Percentiles rank a stretch among this genome's conserved stretches.
phyloP scores from a whole-genome alignment of 2,329 filamentous ascomycete genomes.

The Whalleya microplaca region DNA sequence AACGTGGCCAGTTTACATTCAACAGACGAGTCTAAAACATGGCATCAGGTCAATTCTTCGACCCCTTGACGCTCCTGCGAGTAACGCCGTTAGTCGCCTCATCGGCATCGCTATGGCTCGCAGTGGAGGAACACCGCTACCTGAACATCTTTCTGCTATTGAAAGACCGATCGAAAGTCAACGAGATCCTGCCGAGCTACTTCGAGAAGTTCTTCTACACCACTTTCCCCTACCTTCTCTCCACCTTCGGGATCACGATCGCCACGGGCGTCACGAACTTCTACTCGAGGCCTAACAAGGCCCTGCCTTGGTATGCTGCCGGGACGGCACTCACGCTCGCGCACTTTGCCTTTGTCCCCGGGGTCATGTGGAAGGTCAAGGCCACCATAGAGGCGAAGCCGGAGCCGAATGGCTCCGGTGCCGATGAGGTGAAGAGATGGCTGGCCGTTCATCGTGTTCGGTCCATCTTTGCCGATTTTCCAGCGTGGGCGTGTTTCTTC shows the following conservation, averaged over 20 bases:
- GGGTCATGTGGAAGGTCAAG: slow-evolving; percentile 34
- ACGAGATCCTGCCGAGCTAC: slow-evolving; percentile 47
- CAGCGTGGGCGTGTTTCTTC: slow-evolving; percentile 38
- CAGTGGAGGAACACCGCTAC: slow-evolving; percentile 49
- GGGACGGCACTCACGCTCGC: slow-evolving; percentile 35
- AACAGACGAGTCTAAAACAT: slow-evolving; percentile 27
- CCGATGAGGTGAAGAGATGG: slow-evolving; percentile 33
- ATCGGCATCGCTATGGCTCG: slow-evolving; percentile 50
- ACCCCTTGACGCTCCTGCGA: slow-evolving; percentile 44
- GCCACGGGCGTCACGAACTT: slow-evolving; percentile 34
- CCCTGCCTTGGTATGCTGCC: slow-evolving; percentile 34
- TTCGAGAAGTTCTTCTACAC: slow-evolving; percentile 45
- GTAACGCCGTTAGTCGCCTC: slow-evolving; percentile 51
- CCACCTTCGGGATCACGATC: slow-evolving; percentile 33
- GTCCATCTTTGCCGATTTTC: slow-evolving; percentile 35
- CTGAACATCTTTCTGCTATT: slow-evolving; percentile 41
- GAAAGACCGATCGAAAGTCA: slow-evolving; percentile 34
- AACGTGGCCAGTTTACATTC: background rate
- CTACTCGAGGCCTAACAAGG: slow-evolving; percentile 20
- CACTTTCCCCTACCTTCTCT: slow-evolving; percentile 33
- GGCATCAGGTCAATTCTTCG: slow-evolving; percentile 44
- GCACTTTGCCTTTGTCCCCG: slow-evolving; percentile 39
- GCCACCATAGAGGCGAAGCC: slow-evolving; percentile 31
- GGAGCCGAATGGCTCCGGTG: slow-evolving; percentile 27
- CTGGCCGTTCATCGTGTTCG: slow-evolving; percentile 34